phyloP scores from a whole-genome alignment of 306 rosid genomes.

The Vigna mungo region DNA sequence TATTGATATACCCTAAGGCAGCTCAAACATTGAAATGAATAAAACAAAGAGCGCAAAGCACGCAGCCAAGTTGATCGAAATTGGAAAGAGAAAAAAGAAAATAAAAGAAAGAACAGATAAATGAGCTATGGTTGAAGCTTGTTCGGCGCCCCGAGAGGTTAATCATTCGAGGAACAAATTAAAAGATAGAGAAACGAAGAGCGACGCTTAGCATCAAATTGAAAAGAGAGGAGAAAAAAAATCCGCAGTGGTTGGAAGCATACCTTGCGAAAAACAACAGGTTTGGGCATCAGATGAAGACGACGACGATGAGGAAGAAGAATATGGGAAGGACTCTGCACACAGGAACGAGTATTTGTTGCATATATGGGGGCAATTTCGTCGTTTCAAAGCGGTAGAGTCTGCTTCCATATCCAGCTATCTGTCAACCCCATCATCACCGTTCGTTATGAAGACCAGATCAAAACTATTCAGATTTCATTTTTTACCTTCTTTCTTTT shows the following conservation, averaged over 20 bases:
- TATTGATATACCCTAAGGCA: conserved; percentile 32
- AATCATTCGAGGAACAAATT: conserved; percentile 28
- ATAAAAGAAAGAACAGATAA: neutral
- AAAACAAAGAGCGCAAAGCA: neutral
- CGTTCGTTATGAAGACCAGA: conserved; percentile 40
- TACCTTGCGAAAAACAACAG: conserved; percentile 40
- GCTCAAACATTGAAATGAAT: conserved; percentile 34
- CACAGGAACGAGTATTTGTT: conserved; percentile 21
- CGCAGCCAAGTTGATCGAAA: conserved; percentile 36
- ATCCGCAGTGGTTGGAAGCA: neutral
- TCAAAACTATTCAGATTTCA: neutral
- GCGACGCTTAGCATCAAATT: neutral
- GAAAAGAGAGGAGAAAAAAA: neutral
- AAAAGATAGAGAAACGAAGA: conserved; percentile 16
- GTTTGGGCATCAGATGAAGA: conserved; percentile 19
- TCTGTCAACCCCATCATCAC: conserved; percentile 36
- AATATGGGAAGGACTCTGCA: conserved; percentile 30
- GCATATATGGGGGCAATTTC: conserved; percentile 43
- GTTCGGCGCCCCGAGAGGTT: conserved; percentile 7
- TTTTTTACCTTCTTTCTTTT: no score
- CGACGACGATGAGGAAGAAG: conserved; percentile 33
- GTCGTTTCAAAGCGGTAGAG: conserved; percentile 30
- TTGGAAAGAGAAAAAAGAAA: neutral
- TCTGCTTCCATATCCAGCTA: conserved; percentile 14
- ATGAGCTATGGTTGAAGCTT: conserved; percentile 42